Evolutionary conservation across 129 eudicot genomes (phyloP).

Genomic region (Saposhnikovia divaricata): DNA sequence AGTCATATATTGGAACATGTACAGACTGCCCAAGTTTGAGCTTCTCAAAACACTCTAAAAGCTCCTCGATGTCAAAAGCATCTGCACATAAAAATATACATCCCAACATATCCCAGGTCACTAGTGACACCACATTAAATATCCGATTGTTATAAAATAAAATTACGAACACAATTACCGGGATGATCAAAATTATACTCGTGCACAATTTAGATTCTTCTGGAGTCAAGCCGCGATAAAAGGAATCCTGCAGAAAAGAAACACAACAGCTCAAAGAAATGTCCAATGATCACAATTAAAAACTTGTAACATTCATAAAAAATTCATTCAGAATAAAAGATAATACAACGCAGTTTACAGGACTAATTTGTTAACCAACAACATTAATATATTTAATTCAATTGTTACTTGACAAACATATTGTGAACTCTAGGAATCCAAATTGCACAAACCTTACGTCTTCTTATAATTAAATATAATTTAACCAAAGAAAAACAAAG

Average conservation of each 20-base stretch:
- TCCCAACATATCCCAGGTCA: conserved; percentile 1
- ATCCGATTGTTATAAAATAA: not conserved
- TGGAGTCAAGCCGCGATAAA: conserved; percentile 86
- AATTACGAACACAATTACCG: conserved; percentile 39
- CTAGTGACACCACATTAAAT: conserved; percentile 1
- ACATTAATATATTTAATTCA: too few relatives aligned
- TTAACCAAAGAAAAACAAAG: too few relatives aligned
- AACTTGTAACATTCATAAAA: too few relatives aligned
- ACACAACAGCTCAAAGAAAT: too few relatives aligned
- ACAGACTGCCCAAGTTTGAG: conserved; percentile 72
- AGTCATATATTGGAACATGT: conserved; percentile 90
- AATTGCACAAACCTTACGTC: too few relatives aligned
- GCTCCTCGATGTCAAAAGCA: conserved; percentile 98
- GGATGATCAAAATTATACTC: conserved; percentile 99
- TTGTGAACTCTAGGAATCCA: too few relatives aligned
- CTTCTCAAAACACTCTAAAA: conserved; percentile 70
- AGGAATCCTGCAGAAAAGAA: conserved; percentile 83
- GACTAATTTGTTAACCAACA: too few relatives aligned
- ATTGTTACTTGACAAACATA: too few relatives aligned
- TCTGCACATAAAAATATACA: conserved; percentile 40
- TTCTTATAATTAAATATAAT: too few relatives aligned
- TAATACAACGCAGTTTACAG: too few relatives aligned
- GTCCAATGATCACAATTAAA: too few relatives aligned
- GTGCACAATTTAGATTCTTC: conserved; percentile 72
- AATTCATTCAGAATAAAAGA: too few relatives aligned